Conservation (phyloP, 306 rosid species). For the Fagus sylvatica region DNA sequence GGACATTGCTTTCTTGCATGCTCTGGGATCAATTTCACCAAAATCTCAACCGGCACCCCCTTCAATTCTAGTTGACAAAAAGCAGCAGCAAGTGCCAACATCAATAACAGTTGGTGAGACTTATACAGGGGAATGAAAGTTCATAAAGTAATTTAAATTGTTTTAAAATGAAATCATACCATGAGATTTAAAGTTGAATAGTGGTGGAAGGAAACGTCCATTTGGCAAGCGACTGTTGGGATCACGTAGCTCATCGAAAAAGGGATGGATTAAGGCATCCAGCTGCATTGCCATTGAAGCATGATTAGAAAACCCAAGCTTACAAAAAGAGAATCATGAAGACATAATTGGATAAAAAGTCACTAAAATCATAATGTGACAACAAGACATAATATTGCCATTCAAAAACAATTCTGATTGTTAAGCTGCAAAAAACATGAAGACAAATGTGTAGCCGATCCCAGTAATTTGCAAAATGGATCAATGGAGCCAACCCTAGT, state of each 20-base stretch:
- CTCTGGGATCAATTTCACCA: constrained; percentile 89
- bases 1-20: constrained; percentile 93
- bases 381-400: no score
- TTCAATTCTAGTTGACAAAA: constrained; percentile 66
- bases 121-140: not conserved
- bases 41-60: constrained; percentile 68
- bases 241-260: constrained; percentile 96
- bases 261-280: constrained; percentile 89
- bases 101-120: constrained; percentile 11
- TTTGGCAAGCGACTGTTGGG: constrained; percentile 79
- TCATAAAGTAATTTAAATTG: not conserved
- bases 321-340: not conserved
- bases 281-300: constrained; percentile 47
- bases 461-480: not conserved
- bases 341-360: not conserved
- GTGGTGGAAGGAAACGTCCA: constrained; percentile 93
- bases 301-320: not conserved
- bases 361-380: no score
- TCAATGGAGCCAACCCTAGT: not conserved
- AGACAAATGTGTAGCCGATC: not conserved
- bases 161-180: constrained; percentile 48
- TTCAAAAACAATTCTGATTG: not conserved
- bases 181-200: constrained; percentile 87
- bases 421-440: no score
- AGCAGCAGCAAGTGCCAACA: constrained; percentile 6